These are phyloP conservation scores for Fusarium sp. DNA, from an alignment of 2,329 filamentous ascomycete genomes.

Conservation along the genomic window DNA sequence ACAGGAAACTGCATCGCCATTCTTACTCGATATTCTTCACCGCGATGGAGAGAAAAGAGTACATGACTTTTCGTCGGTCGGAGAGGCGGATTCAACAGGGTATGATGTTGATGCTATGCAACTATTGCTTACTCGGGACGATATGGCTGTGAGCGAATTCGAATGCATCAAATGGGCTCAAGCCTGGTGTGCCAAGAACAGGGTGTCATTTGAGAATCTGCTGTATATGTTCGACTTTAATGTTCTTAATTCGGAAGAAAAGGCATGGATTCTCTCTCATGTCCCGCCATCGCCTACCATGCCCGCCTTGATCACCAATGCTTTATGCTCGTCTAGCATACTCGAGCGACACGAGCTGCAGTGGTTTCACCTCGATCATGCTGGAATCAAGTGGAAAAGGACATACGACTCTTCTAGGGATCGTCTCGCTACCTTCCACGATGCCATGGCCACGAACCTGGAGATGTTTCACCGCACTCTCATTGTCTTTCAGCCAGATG, in stretches of 20 bases:
- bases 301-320: background rate
- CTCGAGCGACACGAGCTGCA: background rate
- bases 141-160: background rate
- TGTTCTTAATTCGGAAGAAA: background rate
- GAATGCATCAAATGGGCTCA: background rate
- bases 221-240: constrained; percentile 4
- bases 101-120: background rate
- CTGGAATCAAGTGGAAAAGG: background rate
- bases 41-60: background rate
- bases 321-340: background rate
- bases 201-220: background rate
- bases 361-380: background rate
- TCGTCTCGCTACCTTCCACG: background rate
- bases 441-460: background rate
- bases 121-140: background rate
- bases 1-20: background rate
- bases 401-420: background rate
- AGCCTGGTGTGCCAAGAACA: background rate
- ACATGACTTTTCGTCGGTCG: accelerated
- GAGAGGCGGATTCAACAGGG: accelerated
- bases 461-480: constrained; percentile 3
- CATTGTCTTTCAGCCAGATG: background rate
- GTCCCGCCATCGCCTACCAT: accelerated
- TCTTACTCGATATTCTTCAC: constrained; percentile 4
- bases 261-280: background rate